Conservation (phyloP, 352 stramenopile species). For the Aphanomyces euteiches region DNA sequence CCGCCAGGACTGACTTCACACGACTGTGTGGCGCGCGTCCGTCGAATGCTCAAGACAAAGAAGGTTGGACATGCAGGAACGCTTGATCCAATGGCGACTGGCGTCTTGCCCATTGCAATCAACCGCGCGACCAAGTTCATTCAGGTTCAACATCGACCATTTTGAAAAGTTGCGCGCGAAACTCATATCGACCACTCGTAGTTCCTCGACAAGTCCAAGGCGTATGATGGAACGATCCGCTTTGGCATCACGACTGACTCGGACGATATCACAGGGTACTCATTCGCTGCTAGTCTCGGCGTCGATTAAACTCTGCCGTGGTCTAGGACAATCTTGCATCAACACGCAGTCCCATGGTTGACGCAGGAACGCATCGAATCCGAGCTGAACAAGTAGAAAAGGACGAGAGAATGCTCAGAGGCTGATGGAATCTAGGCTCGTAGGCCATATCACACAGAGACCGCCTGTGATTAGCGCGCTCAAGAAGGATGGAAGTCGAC, state of each 20-base stretch:
- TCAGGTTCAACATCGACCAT: slow-evolving; percentile 38
- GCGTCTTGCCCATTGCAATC: slow-evolving; percentile 75
- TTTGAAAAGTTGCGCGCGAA: not conserved
- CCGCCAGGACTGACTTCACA: slow-evolving; percentile 72
- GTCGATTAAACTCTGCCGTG: not conserved
- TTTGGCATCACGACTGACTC: slow-evolving; percentile 75
- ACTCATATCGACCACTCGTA: slow-evolving; percentile 29
- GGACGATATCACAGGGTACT: slow-evolving; percentile 76
- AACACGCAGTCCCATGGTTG: slow-evolving; percentile 59
- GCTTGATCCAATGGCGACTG: slow-evolving; percentile 86
- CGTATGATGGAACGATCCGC: slow-evolving; percentile 68
- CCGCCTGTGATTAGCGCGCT: slow-evolving; percentile 77
- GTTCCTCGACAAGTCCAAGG: slow-evolving; percentile 64
- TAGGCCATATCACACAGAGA: slow-evolving; percentile 69
- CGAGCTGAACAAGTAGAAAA: slow-evolving; percentile 47
- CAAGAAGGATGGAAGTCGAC: slow-evolving; percentile 67
- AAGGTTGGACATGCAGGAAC: slow-evolving; percentile 79
- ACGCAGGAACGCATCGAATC: slow-evolving; percentile 37
- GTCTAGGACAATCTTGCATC: slow-evolving; percentile 45
- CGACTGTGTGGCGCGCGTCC: slow-evolving; percentile 61
- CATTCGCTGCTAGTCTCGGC: not conserved
- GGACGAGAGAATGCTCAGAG: not conserved
- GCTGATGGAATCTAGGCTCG: slow-evolving; percentile 44
- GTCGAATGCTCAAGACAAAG: slow-evolving; percentile 65
- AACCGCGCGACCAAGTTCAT: slow-evolving; percentile 81